Evolutionary conservation across 2,329 filamentous ascomycete species (phyloP).

Genomic region (Arthrobotrys conoides): DNA sequence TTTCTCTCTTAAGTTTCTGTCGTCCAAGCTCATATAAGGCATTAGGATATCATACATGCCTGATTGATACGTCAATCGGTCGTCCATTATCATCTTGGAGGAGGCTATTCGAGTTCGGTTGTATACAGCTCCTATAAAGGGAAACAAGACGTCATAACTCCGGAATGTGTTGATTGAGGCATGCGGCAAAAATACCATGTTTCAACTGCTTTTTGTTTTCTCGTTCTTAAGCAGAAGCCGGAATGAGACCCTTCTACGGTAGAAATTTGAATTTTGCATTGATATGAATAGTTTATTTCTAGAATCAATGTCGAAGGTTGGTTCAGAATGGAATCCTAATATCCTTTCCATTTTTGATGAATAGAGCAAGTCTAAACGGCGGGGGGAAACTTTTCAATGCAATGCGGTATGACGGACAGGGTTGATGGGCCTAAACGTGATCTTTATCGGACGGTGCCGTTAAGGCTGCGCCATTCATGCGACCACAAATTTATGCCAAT

Average conservation of each 20-base stretch:
- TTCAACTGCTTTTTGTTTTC: constrained; percentile 18
- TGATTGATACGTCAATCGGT: constrained; percentile 31
- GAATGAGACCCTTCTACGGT: constrained; percentile 21
- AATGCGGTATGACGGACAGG: constrained; percentile 6
- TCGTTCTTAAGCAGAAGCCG: constrained; percentile 29
- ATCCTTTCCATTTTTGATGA: background rate
- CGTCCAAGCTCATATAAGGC: background rate
- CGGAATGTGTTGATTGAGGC: constrained; percentile 58
- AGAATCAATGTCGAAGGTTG: constrained; percentile 32
- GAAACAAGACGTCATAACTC: constrained; percentile 27
- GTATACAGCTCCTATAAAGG: background rate
- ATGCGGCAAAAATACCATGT: constrained; percentile 30
- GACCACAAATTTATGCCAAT: background rate
- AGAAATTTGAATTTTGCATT: constrained; percentile 17
- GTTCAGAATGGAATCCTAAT: constrained; percentile 38
- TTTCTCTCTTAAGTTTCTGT: constrained; percentile 28
- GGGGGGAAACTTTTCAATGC: constrained; percentile 37
- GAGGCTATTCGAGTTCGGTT: background rate
- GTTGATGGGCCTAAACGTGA: constrained; percentile 2
- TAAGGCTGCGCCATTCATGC: constrained; percentile 10
- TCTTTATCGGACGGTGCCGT: constrained; percentile 11
- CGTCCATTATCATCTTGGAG: background rate
- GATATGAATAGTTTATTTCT: constrained; percentile 26
- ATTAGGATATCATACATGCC: background rate
- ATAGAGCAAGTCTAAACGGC: constrained; percentile 27